Evolutionary conservation across 2,329 filamentous ascomycete species (phyloP).

Genomic region (Lachnellula suecica): DNA sequence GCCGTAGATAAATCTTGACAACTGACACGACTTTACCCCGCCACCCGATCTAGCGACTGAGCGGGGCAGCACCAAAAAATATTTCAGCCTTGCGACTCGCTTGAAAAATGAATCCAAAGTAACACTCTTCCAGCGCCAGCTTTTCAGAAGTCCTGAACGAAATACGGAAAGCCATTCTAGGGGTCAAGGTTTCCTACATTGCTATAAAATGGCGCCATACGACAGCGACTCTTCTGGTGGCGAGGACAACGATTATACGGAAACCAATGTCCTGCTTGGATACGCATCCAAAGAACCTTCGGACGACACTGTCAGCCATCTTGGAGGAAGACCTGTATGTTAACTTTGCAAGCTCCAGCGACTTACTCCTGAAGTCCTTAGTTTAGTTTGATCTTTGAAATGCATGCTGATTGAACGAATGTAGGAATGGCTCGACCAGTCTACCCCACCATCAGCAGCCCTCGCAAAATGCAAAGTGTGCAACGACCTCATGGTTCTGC

Average conservation of each 20-base stretch:
- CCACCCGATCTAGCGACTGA: no score
- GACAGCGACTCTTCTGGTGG: conserved; percentile 82
- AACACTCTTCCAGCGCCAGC: no score
- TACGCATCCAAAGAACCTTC: conserved; percentile 75
- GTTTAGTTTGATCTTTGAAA: conserved; percentile 17
- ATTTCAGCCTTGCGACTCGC: no score
- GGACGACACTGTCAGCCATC: conserved; percentile 80
- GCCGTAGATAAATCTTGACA: no score
- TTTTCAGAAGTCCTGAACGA: no score
- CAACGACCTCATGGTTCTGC: conserved; percentile 76
- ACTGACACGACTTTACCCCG: no score
- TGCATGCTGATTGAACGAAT: conserved; percentile 5
- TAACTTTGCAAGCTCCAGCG: background rate
- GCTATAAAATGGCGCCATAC: conserved; percentile 65
- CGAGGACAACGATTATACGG: conserved; percentile 66
- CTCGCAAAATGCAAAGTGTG: conserved; percentile 86
- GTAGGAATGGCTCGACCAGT: conserved; percentile 81
- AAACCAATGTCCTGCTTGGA: conserved; percentile 86
- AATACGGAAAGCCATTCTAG: background rate
- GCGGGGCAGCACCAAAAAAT: no score
- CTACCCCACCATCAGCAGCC: conserved; percentile 68
- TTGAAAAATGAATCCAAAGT: no score
- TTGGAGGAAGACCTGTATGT: conserved; percentile 83
- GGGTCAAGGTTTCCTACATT: background rate
- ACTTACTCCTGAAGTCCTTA: background rate